A percentile compares a stretch with the other conserved stretches of the same genome.
Evolutionary conservation across 257 asterid genomes (phyloP).

Genomic region (Petunia secreta): DNA sequence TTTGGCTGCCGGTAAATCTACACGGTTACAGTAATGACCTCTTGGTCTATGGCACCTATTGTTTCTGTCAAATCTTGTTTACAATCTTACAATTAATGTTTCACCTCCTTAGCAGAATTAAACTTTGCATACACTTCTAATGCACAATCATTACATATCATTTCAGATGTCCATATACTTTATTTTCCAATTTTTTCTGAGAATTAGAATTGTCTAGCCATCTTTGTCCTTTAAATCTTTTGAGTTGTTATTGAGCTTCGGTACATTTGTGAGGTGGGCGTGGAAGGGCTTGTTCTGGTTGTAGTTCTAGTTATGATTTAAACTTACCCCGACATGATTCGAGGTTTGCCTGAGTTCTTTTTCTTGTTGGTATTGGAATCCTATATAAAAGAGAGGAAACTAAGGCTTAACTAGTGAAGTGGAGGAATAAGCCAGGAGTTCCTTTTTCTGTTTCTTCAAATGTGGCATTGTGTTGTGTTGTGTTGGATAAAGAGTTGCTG

Average conservation of each 20-base stretch:
- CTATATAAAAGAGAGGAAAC: neutral
- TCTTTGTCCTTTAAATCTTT: neutral
- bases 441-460: neutral
- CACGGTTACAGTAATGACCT: neutral
- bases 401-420: slow-evolving; percentile 2
- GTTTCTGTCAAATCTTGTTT: slow-evolving; percentile 16
- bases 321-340: neutral
- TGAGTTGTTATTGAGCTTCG: neutral
- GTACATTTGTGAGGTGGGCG: neutral
- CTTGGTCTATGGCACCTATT: neutral
- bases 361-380: neutral
- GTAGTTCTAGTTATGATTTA: neutral
- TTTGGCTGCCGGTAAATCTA: slow-evolving; percentile 31
- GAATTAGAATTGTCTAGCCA: slow-evolving; percentile 1
- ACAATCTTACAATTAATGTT: neutral
- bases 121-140: neutral
- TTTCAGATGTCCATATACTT: slow-evolving; percentile 8
- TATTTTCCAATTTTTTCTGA: neutral
- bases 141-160: neutral
- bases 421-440: neutral
- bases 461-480: neutral
- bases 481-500: neutral
- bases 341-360: neutral
- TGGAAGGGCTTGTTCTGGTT: slow-evolving; percentile 1
- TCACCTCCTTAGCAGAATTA: slow-evolving; percentile 1